Evolutionary conservation across 1,284 basidiomycete genomes (phyloP), one percentile per base, ranked within the genome.

Genomic region (Sporisorium exsertum): DNA sequence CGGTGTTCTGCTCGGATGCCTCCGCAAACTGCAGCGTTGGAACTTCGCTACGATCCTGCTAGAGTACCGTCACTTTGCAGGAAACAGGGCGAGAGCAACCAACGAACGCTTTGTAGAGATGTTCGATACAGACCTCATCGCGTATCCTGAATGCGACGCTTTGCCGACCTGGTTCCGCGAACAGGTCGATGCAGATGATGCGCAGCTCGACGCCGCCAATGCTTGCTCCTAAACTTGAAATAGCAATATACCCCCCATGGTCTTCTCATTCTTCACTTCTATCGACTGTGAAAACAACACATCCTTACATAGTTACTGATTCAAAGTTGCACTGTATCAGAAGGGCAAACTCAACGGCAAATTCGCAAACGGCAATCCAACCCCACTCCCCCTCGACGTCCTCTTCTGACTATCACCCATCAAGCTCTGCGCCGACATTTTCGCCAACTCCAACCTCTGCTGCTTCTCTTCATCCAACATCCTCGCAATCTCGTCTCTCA

Each of bases 81-180:
- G 81, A 0, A 75, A 75, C 18, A 57, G 78, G 3, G 66, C 82
- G 3, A 68, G 82, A 20, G 75, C 78, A 12, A 72, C 80, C 1
- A 81, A 83, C 52, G 83, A 85, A 56, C 50, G 82, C 12, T 84
- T 85, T 61, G 77, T 85, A 49, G 83, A 85, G 54, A 82, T 81
- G 79, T 84, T 84, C 57, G 83, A 84, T 58, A 78, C 80, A 0
- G 83, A 84, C 50, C 63, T 84, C 10, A 72, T 84, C 32, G 72
- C 80, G 4, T 69, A 73, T 33, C 83, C 83, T 2, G 77, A 78
- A 1, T 12, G 49, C 2, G 72, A 78, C 2, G 46, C 24, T 13
- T 29, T 82, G 40, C 82, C 83, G 15, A 61, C 56, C 15, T 84
- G 81, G 81, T 82, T 81, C 47, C 54, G 47, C 12, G 64, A 81